Conservation (phyloP, 495 filamentous ascomycete genomes). For the Hypoxylon subgilvum region DNA sequence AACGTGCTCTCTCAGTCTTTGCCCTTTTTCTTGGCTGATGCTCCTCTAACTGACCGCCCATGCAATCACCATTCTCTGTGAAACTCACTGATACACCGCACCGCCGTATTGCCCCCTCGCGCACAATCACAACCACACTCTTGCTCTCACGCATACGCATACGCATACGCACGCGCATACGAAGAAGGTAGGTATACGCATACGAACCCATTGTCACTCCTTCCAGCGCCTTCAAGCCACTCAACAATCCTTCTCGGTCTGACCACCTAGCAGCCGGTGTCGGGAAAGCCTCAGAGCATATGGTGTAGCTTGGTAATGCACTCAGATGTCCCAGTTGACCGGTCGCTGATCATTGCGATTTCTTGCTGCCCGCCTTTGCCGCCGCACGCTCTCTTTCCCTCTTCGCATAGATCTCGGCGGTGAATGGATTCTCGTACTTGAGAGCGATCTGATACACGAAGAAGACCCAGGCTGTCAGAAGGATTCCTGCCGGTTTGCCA, state of each 20-base stretch:
- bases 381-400: conserved; percentile 64
- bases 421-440: conserved; percentile 96
- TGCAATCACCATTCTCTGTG: too few species aligned
- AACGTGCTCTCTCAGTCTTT: too few species aligned
- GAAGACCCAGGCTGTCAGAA: conserved; percentile 77
- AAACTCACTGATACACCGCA: too few species aligned
- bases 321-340: neutral
- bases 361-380: conserved; percentile 47
- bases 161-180: neutral
- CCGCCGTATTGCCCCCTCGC: too few species aligned
- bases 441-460: conserved; percentile 82
- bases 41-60: neutral
- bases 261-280: conserved; percentile 15
- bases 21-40: too few species aligned
- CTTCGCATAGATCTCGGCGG: conserved; percentile 90
- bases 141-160: neutral
- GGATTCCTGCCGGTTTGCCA: conserved; percentile 85
- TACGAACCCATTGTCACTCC: too few species aligned
- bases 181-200: too few species aligned
- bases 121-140: too few species aligned
- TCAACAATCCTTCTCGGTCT: conserved; percentile 9
- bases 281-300: conserved; percentile 19
- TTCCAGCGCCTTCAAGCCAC: neutral
- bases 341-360: conserved; percentile 48
- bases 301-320: neutral